Base-by-base conservation (phyloP, 208 protist species). In the Vickermania spadyakhi region DNA sequence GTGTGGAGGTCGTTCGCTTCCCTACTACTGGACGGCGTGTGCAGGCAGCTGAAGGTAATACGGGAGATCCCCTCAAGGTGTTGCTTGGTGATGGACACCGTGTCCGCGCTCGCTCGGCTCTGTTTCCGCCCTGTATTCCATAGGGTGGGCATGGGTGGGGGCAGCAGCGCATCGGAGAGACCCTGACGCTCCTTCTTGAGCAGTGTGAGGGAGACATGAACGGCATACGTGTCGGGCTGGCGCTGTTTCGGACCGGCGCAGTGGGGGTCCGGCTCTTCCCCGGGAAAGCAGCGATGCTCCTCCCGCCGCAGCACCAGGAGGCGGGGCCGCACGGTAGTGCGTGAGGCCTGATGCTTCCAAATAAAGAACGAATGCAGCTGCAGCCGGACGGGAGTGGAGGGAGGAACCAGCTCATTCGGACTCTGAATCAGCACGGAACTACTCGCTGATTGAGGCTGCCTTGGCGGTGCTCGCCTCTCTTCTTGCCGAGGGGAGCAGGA, bases 291-390 rank as follows among this genome's bases (percentile, higher is more conserved):
- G n/a, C n/a, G n/a, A n/a, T n/a, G n/a, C n/a, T n/a, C n/a, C n/a
- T n/a, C n/a, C 36, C 36, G 36, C 11, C 36, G 56, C 21, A 83
- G 14, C 14, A 50, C 55, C 23, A 87, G 69, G 41, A 71, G 56
- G 2, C 81, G 77, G 5, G 62, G 68, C 23, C 77, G 75, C 1
- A 64, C 65, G 21, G 77, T 70, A 21, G 58, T 63, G 42, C 81
- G 74, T 11, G 77, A 85, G 50, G 77, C 57, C 64, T 88, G 81
- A 52, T 88, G 81, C 63, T 88, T 88, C 62, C 69, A 61, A 2
- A 84, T 59, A 54, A 54, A 53, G 71, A 84, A 66, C 11, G 36
- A 45, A 18, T 45, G 36, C 11, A 45, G 36, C 36, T 45, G 11
- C 36, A 45, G 36, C 36, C n/a, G n/a, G n/a, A n/a, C n/a, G n/a